These are phyloP conservation scores for Coccinonectria pachysandricola DNA, from an alignment of 2,329 filamentous ascomycete species.

Conservation along the genomic window DNA sequence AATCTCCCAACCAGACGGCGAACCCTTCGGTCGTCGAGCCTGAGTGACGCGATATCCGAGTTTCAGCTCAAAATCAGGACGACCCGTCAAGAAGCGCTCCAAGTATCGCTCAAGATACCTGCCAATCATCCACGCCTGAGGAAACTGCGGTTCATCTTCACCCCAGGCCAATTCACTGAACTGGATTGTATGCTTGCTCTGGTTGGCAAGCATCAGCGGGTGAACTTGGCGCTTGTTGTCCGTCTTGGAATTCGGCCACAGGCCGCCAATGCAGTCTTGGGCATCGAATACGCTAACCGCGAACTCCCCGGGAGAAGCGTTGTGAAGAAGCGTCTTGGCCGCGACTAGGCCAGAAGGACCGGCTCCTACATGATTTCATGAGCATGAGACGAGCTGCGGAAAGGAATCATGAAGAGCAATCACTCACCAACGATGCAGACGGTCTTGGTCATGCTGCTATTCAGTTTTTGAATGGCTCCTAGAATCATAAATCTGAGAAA, in stretches of 20 bases:
- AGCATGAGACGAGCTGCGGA: background rate
- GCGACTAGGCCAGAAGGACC: constrained; percentile 59
- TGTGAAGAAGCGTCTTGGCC: constrained; percentile 61
- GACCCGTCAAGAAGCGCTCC: constrained; percentile 41
- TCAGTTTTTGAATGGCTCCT: no score
- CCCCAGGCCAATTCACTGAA: constrained; percentile 67
- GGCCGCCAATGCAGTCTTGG: constrained; percentile 56
- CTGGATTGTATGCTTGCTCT: constrained; percentile 66
- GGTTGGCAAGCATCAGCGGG: constrained; percentile 61
- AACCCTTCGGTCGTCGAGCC: constrained; percentile 24
- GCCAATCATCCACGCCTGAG: constrained; percentile 67
- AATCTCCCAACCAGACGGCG: constrained; percentile 34
- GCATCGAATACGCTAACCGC: constrained; percentile 61
- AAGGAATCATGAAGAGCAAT: background rate
- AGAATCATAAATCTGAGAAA: no score
- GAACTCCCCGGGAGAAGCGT: constrained; percentile 45
- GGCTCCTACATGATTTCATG: constrained; percentile 38
- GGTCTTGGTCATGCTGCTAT: background rate
- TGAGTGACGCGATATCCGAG: constrained; percentile 37
- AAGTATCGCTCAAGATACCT: constrained; percentile 59
- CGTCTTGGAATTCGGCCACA: constrained; percentile 55
- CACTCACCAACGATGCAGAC: background rate
- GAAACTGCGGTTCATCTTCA: constrained; percentile 50
- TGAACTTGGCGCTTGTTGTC: constrained; percentile 46
- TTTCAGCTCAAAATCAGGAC: constrained; percentile 32